Conservation (phyloP, 441 rosid species). For the Populus hybrid region DNA sequence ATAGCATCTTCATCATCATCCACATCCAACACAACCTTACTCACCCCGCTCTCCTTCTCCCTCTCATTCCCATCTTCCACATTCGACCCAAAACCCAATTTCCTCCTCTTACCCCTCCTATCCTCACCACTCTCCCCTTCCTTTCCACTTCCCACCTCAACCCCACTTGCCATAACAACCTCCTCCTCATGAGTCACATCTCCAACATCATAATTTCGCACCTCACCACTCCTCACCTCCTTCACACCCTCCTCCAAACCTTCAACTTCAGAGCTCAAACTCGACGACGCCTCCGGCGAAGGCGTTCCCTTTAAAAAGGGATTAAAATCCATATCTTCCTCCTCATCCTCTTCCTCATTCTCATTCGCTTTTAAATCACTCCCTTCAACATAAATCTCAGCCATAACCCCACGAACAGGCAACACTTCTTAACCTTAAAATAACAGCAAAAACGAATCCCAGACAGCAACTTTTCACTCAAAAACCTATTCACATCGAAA, state of each 20-base stretch:
- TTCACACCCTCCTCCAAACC: constrained; percentile 36
- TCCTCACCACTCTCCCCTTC: constrained; percentile 12
- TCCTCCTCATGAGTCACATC: constrained; percentile 44
- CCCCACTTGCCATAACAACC: constrained; percentile 34
- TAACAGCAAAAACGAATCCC: not conserved
- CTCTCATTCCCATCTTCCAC: constrained; percentile 17
- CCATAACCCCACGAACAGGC: not conserved
- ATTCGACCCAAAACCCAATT: constrained; percentile 24
- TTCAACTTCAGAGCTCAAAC: constrained; percentile 82
- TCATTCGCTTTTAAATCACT: constrained; percentile 3
- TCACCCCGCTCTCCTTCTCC: constrained; percentile 27
- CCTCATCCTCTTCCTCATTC: constrained; percentile 56
- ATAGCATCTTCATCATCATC: constrained; percentile 61
- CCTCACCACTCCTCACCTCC: constrained; percentile 15
- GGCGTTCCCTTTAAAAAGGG: constrained; percentile 70
- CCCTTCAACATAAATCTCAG: not conserved
- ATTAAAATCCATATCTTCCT: constrained; percentile 83
- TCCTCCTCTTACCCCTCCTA: constrained; percentile 28
- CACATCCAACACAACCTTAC: constrained; percentile 22
- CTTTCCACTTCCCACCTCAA: constrained; percentile 20
- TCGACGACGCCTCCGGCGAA: constrained; percentile 83
- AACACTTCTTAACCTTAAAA: not conserved
- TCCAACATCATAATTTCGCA: constrained; percentile 30
- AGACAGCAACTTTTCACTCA: not conserved
- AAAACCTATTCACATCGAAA: not conserved